Conservation (phyloP, 1,284 basidiomycete species). For the Wolfiporia cocos region DNA sequence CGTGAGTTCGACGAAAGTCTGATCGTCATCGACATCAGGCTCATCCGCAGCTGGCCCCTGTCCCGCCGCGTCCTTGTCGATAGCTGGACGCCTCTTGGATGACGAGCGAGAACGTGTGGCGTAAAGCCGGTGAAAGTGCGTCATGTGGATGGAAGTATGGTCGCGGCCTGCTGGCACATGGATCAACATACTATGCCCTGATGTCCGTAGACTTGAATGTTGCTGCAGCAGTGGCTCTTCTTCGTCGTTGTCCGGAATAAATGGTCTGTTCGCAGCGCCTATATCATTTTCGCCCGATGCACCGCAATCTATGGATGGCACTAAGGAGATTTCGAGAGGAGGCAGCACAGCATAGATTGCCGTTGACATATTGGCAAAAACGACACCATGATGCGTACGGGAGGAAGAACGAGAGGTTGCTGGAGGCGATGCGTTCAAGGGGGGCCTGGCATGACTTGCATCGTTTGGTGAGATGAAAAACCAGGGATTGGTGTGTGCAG, state of each 20-base stretch:
- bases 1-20: slow-evolving; percentile 53
- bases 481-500: slow-evolving; percentile 52
- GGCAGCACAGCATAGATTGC: slow-evolving; percentile 47
- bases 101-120: slow-evolving; percentile 35
- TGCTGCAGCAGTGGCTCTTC: slow-evolving; percentile 25
- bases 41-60: slow-evolving; percentile 12
- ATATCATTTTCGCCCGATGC: slow-evolving; percentile 13
- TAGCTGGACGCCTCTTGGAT: slow-evolving; percentile 13
- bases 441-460: too few relatives aligned
- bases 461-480: slow-evolving; percentile 25
- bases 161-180: slow-evolving; percentile 38
- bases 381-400: slow-evolving; percentile 12
- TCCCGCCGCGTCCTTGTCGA: background rate
- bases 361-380: slow-evolving; percentile 32
- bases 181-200: slow-evolving; percentile 52
- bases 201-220: slow-evolving; percentile 27
- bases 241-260: slow-evolving; percentile 27
- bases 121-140: slow-evolving; percentile 57
- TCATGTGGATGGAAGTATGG: slow-evolving; percentile 40
- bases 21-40: slow-evolving; percentile 22
- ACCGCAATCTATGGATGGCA: slow-evolving; percentile 22
- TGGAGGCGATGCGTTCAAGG: too few relatives aligned
- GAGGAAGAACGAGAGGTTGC: slow-evolving; percentile 10
- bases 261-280: slow-evolving; percentile 12
- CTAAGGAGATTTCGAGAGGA: slow-evolving; percentile 30